Evolutionary conservation across 1,284 basidiomycete genomes (phyloP), one percentile per base, ranked within the genome.

Genomic region (Gomphus bonarii): DNA sequence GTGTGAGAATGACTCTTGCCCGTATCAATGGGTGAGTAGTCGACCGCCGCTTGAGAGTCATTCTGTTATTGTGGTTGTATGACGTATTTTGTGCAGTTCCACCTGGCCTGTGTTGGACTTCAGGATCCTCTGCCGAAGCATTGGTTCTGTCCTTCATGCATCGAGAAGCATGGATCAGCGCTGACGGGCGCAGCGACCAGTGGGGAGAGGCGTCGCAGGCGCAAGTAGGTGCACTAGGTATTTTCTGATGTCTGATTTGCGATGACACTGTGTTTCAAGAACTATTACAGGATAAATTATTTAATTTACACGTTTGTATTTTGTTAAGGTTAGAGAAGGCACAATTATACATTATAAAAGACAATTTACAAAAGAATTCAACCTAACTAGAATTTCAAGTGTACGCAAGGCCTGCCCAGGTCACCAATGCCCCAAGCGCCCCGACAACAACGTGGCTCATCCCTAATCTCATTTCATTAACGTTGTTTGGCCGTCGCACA

Each of bases 1-100:
- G 46, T 86, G 84, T 65, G 84, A 86, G 65, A 81, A 82, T 62
- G 69, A 75, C 25, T n/a, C 73, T 8, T 86, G 84, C 68, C 74
- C 73, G n/a, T 83, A 78, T 67, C 81, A 85, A 77, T 86, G 84
- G 84, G 84, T 84, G 60, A 73, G 81, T 73, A 12, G 18, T 62
- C 36, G 52, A 22, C 57, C 44, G 38, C 46, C 47, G 18, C 35
- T 56, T 3, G 30, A 25, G 7, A 9, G 18, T 55, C 40, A n/a
- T 50, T 48, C 22, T 33, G n/a, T 46, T 11, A 42, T 22, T 20
- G 33, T 43, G 22, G 14, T 30, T 46, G 43, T 50, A 20, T 51
- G 33, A 47, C 52, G 28, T 31, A 33, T 51, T 36, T 31, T 48
- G 22, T 57, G 18, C 52, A 67, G 66, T 67, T 67, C 61, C 66